Base-by-base conservation (phyloP, 805 yeast genomes). In the Cyberlindnera subsufficiens region DNA sequence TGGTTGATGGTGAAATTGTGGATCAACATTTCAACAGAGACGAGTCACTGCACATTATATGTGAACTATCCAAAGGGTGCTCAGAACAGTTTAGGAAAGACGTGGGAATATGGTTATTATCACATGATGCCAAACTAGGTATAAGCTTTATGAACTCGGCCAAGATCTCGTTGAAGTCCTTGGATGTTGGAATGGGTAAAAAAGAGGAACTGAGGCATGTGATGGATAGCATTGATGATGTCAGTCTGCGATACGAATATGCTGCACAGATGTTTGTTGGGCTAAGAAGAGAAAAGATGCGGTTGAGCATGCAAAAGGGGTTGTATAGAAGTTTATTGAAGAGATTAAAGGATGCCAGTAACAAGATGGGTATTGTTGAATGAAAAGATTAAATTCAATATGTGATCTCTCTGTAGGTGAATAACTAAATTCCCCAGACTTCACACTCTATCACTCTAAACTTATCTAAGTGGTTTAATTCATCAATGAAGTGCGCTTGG, bases 31-130 rank as follows among this genome's bases (percentile, higher is more conserved):
- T 41, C 22, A 35, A 43, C 19, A 31, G 20, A 19, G 35, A 36
- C 10, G 51, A 47, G 4, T 37, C 50, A 3, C 19, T 52, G 20
- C 43, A 48, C 25, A 35, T 40, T 19, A 48, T 52, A 30, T 36
- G 46, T 33, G 36, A 38, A 27, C 10, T 45, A 34, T 44, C 43
- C 9, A 45, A 45, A 17, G 11, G 20, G 25, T 45, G 47, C 15
- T 41, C 47, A 16, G 54, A 51, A 5, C 35, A 43, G 3, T 14
- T 40, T 8, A 38, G 47, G 17, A 45, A 46, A 35, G 51, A 50
- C 1, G 40, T 43, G 20, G 58, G 55, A 2, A 36, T 52, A 27
- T 53, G 58, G 58, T 30, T 53, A 11, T 34, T 53, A 18, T 44
- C 42, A n/a, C 49, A 44, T 29, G 50, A 52, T 36, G 51, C 46